phyloP scores from a whole-genome alignment of 108 stramenopile genomes.

The Bacterosira constricta region DNA sequence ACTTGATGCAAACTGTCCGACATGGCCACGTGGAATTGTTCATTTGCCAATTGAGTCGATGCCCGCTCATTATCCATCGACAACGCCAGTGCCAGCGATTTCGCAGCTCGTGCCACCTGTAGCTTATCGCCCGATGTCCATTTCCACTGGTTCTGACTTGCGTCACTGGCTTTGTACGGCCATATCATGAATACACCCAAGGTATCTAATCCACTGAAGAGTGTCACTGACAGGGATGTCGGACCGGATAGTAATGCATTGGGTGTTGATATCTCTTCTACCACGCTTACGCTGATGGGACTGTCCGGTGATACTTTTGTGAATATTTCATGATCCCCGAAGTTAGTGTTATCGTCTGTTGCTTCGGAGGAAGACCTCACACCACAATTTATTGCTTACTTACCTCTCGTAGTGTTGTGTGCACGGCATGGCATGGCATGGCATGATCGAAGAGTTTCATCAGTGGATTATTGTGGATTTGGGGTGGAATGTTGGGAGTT shows the following conservation, averaged over 20 bases:
- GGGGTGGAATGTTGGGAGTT: no score
- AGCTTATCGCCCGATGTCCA: conserved; percentile 71
- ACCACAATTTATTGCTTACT: no score
- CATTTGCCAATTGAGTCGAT: conserved; percentile 50
- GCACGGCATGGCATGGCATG: no score
- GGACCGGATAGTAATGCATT: not conserved
- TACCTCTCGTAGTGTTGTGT: no score
- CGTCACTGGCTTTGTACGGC: conserved; percentile 23
- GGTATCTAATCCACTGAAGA: conserved; percentile 81
- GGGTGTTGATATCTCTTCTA: conserved; percentile 28
- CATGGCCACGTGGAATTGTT: conserved; percentile 57
- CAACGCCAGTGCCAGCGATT: conserved; percentile 78
- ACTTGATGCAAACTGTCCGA: conserved; percentile 86
- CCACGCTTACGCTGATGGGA: conserved; percentile 47
- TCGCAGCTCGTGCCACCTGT: conserved; percentile 74
- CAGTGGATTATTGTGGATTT: no score
- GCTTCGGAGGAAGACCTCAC: no score
- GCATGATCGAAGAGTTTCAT: no score
- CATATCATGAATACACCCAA: conserved; percentile 57
- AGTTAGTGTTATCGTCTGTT: not conserved
- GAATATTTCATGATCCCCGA: conserved; percentile 11
- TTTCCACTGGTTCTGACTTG: not conserved
- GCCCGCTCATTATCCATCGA: conserved; percentile 80
- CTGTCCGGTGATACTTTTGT: conserved; percentile 16
- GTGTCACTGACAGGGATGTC: conserved; percentile 72